Base-by-base conservation (phyloP, 2,329 filamentous ascomycete species). In the Penicillium sp. region DNA sequence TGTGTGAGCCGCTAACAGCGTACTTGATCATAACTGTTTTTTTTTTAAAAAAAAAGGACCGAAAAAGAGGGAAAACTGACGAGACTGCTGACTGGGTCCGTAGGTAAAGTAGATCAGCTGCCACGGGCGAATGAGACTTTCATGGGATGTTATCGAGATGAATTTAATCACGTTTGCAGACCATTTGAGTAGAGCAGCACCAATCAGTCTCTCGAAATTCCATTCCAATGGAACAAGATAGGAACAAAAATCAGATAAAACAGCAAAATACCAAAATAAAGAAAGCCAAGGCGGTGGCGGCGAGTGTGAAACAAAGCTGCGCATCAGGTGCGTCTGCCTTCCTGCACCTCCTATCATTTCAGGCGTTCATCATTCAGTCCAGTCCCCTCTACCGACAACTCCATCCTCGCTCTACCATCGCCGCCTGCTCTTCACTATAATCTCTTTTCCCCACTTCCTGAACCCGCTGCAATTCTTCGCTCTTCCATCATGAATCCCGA, bases 401-500 rank as follows among this genome's bases (percentile, higher is more conserved):
- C 49, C 45, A 43, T 48, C 46, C 24, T 49, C 46, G 29, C 41
- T 53, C 44, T 49, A 51, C 47, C 49, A 53, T 55, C 57, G 53
- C 46, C 49, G 46, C n/a, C 37, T 55, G 44, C 47, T 46, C 47
- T 42, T 48, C 44, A 41, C 44, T 42, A 40, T 42, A 40, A 32
- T 13, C 31, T 47, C n/a, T 27, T 40, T 15, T 4, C 12, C 13
- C 10, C 5, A 23, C 20, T 23, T 7, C 12, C 8, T 40, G 41
- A 41, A 41, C 38, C 28, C 25, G 13, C 27, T 42, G 27, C 33
- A 42, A 15, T 45, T 52, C 15, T 50, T 45, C 50, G 37, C 44
- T 43, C 42, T 42, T 56, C 59, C 72, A 73, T 62, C 63, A 76
- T 76, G 73, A 75, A 75, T 65, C 73, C 73, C 57, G 73, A 76